A percentile compares a stretch with the other conserved stretches of the same genome.
phyloP scores from a whole-genome alignment of 345 rosid genomes.

The Chamaenerion angustifolium region DNA sequence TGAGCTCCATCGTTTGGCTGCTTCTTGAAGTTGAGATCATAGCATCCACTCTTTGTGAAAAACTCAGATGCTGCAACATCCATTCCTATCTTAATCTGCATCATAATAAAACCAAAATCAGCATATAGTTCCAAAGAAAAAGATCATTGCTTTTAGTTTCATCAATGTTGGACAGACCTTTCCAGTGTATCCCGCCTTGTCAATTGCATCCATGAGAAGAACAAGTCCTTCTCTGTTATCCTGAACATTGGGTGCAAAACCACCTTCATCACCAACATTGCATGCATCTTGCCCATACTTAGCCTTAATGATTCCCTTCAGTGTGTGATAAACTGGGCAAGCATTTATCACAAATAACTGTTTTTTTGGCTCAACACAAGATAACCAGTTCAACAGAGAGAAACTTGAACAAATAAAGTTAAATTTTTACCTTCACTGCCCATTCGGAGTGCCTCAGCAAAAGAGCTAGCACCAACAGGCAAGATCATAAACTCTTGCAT shows the following conservation, averaged over 20 bases:
- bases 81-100: slow-evolving; percentile 95
- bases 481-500: slow-evolving; percentile 98
- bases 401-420: no score
- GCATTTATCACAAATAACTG: no score
- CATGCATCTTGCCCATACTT: slow-evolving; percentile 99
- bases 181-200: slow-evolving; percentile 88
- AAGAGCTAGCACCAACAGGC: slow-evolving; percentile 81
- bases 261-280: slow-evolving; percentile 99
- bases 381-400: no score
- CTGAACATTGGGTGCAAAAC: slow-evolving; percentile 97
- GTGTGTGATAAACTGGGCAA: slow-evolving; percentile 59
- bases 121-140: no score
- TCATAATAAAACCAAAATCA: slow-evolving; percentile 7
- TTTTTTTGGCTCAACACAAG: no score
- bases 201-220: slow-evolving; percentile 92
- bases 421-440: slow-evolving; percentile 72
- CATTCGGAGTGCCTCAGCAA: slow-evolving; percentile 82
- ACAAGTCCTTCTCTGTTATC: slow-evolving; percentile 94
- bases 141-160: no score
- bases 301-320: slow-evolving; percentile 77
- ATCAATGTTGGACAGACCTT: slow-evolving; percentile 29
- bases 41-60: slow-evolving; percentile 66
- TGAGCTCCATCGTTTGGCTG: slow-evolving; percentile 91
- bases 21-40: slow-evolving; percentile 91
- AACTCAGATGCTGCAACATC: slow-evolving; percentile 98